Evolutionary conservation across 352 stramenopile species (phyloP), one percentile per base, ranked within the genome.

Genomic region (Aphanomyces stellatus): DNA sequence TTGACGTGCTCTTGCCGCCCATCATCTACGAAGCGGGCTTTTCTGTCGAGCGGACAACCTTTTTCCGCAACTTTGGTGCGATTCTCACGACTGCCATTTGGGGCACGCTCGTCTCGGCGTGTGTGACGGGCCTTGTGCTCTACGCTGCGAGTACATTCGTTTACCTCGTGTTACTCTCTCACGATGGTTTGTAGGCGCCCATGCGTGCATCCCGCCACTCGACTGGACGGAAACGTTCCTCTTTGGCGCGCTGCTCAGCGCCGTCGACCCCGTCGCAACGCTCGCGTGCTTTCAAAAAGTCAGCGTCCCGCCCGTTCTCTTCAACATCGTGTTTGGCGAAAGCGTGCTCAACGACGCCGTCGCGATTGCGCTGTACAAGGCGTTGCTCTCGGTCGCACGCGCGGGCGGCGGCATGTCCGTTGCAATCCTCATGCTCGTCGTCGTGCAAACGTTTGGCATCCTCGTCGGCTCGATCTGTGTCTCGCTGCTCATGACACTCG

Each of bases 321-420:
- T 88, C 70, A 88, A 87, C 64, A 68, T 91, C 19, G 76, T 88
- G 2, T 91, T 90, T 75, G 82, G 82, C 46, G 82, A 91, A 72
- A 78, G 63, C 22, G 79, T 85, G 11, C 63, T 91, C 6, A 91
- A 90, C 67, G 83, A 91, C 67, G 80, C 81, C 15, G 73, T 90
- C 1, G 72, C 69, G 0, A 76, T 91, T 15, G 78, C 85, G 11
- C 59, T 90, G 3, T 91, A 87, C 68, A 72, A 88, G 22, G 72
- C 77, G 11, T 76, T 80, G 48, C n/a, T n/a, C n/a, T n/a, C n/a
- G n/a, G n/a, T n/a, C n/a, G 41, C 71, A 31, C 13, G 74, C 79
- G 55, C 55, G 17, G 11, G 10, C 51, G 5, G 25, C 31, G 27
- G 15, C 6, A 46, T 51, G 4, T 51, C 55, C 10, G 4, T 51